Base-by-base conservation (phyloP, 768 basidiomycete species). In the Agrocybe chaxingu region DNA sequence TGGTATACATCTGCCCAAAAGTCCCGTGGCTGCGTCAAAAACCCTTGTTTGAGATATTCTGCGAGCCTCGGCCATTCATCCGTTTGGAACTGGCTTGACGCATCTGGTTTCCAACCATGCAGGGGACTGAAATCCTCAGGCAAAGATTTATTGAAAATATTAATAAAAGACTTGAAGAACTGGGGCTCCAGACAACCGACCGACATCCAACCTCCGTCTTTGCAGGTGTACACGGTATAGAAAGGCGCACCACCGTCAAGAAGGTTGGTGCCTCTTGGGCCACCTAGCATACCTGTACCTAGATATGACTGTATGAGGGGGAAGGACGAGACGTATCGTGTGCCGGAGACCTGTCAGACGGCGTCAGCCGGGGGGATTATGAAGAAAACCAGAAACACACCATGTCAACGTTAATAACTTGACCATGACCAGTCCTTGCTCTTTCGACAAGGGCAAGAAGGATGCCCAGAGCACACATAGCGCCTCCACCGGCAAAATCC, bases 401-500 rank as follows among this genome's bases (percentile, higher is more conserved):
- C 89, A 93, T 91, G 62, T 93, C 83, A 4, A 77, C 70, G 47
- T 86, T 73, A 38, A 93, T 81, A 9, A 92, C 71, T 63, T 92
- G 89, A 6, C 91, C 90, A 9, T 70, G 75, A 3, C 85, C 85
- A 57, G 76, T 89, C 52, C 66, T 76, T 24, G 68, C 70, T 41
- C 89, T 79, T 55, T 89, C 85, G 31, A 89, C 60, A 9, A 93
- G 70, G 0, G 91, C 90, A 6, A 91, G 73, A 8, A 93, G 73
- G 45, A 92, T 82, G 4, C 89, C 88, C 19, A 81, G 64, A 0
- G 78, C 87, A 53, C 86, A 89, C 53, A 81, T 76, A 29, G 89
- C 63, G 6, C 89, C 89, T 4, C 90, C 90, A 2, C 89, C 90
- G 1, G 85, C 91, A 65, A 92, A 92, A 60, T 92, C 91, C 8